Base-by-base conservation (phyloP, 768 basidiomycete species). In the Tylopilus sp. region DNA sequence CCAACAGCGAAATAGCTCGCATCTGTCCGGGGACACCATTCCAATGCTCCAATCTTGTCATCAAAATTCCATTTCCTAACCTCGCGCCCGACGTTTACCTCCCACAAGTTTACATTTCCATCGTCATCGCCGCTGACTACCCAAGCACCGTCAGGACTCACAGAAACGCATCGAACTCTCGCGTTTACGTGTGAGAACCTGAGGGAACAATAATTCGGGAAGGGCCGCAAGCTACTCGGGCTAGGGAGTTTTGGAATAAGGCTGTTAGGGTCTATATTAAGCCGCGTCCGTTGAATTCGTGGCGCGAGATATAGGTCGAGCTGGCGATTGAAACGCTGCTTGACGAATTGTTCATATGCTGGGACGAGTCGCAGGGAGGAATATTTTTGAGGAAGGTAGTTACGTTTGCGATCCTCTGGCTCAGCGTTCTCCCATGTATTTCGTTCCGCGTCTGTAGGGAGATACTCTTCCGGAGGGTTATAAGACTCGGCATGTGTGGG, bases 401-500 rank as follows among this genome's bases (percentile, higher is more conserved):
- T 85, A 50, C 82, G 83, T 69, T 94, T 89, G 58, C 94, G 82
- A 66, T 98, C 94, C 69, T 95, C 93, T 48, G 85, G 81, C 52
- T 97, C 94, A 33, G 77, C 78, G 33, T 75, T 82, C 63, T 92
- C 86, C 89, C 92, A 98, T 63, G 84, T 81, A 57, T 84, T 80
- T 51, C 81, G 83, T 69, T 98, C 96, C 56, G 82, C 80, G 46
- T 86, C 84, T 1, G 89, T 86, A 6, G 90, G 92, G 9, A 99
- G 79, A 70, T 98, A 98, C 74, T 99, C 97, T 63, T 86, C 92
- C 7, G 97, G 97, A 29, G 97, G 97, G 67, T 99, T 99, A 71
- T 98, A 99, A 0, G 96, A 98, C 72, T 98, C 95, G n/a, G 87
- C 84, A 60, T 98, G 89, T 13, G 85, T 90, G 3, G 97, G 97